A percentile compares a stretch with the other conserved stretches of the same genome.
Conservation (phyloP, 140 eudicot species). For the Oenanthe javanica region DNA sequence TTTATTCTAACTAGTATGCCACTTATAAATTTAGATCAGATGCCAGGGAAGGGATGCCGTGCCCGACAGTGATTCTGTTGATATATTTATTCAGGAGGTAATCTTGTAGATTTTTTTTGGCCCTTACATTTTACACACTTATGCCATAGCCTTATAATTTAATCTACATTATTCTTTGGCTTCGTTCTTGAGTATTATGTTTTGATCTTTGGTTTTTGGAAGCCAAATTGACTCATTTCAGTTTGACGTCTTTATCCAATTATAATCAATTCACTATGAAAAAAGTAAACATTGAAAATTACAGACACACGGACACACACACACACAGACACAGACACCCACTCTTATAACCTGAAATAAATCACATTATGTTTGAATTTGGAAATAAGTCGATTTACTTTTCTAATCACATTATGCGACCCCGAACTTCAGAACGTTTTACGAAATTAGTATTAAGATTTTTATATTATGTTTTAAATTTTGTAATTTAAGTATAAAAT, state of each 20-base stretch:
- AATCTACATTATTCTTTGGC: neutral
- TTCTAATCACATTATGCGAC: too few relatives aligned
- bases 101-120: constrained; percentile 1
- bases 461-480: neutral
- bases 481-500: neutral
- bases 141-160: neutral
- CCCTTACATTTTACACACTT: neutral
- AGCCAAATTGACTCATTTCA: neutral
- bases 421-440: neutral
- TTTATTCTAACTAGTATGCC: neutral
- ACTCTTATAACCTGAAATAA: neutral
- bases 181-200: neutral
- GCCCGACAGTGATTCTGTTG: constrained; percentile 51
- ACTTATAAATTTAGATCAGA: constrained; percentile 36
- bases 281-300: neutral
- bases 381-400: neutral
- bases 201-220: neutral
- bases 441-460: neutral
- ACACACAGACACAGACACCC: neutral
- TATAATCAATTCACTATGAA: neutral
- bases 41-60: constrained; percentile 63
- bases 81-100: constrained; percentile 44
- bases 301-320: neutral
- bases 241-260: neutral
- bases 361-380: neutral